phyloP scores from a whole-genome alignment of 148 eudicot species.

The Camellia granthamiana region DNA sequence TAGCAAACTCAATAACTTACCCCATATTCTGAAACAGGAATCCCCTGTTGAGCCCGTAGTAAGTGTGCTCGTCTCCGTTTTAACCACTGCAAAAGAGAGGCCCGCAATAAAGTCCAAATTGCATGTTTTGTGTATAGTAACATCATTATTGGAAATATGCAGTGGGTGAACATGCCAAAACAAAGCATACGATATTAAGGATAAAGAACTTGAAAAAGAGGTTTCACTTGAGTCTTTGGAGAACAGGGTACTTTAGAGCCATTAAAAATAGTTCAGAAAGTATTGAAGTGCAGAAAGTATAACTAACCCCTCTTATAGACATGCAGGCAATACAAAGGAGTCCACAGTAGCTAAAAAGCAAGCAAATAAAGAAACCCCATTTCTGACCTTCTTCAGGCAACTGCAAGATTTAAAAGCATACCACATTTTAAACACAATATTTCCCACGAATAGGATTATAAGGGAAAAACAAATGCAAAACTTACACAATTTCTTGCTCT shows the following conservation, averaged over 20 bases:
- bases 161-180: slow-evolving; percentile 3
- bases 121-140: too few relatives aligned
- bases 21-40: slow-evolving; percentile 86
- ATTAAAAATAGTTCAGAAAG: background rate
- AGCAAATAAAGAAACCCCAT: slow-evolving; percentile 96
- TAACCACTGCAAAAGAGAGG: slow-evolving; percentile 48
- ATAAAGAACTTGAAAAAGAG: background rate
- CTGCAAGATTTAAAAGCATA: slow-evolving; percentile 44
- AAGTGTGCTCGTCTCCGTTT: slow-evolving; percentile 78
- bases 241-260: background rate
- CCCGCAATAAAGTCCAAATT: background rate
- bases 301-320: slow-evolving; percentile 68
- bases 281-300: background rate
- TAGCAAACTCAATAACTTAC: slow-evolving; percentile 31
- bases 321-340: slow-evolving; percentile 79
- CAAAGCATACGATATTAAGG: background rate
- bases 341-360: slow-evolving; percentile 93
- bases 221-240: background rate
- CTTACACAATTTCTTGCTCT: slow-evolving; percentile 75
- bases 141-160: background rate
- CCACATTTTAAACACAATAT: slow-evolving; percentile 7
- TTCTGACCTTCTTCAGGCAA: slow-evolving; percentile 95
- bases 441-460: background rate
- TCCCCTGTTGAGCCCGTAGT: slow-evolving; percentile 86
- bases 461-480: slow-evolving; percentile 5